A percentile compares a stretch with the other conserved stretches of the same genome.
phyloP scores from a whole-genome alignment of 306 rosid species.

The Citrullus colocynthis region DNA sequence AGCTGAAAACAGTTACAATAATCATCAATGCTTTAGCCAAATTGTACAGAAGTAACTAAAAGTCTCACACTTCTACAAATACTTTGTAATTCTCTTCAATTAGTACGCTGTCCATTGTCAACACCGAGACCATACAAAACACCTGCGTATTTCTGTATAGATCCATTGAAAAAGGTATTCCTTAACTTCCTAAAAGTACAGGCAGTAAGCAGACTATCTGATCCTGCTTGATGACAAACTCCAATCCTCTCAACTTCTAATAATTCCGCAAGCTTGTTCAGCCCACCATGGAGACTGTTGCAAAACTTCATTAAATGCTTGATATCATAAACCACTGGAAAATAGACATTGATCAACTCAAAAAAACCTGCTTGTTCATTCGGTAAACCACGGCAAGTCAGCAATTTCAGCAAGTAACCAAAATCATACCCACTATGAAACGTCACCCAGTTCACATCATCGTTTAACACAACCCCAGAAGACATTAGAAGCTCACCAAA shows the following conservation, averaged over 20 bases:
- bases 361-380: conserved; percentile 40
- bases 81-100: conserved; percentile 27
- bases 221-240: conserved; percentile 66
- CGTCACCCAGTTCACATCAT: conserved; percentile 40
- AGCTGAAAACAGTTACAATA: conserved; percentile 23
- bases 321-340: conserved; percentile 48
- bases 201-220: conserved; percentile 50
- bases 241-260: conserved; percentile 60
- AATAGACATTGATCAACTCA: conserved; percentile 40
- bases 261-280: conserved; percentile 57
- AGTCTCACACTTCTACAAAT: conserved; percentile 30
- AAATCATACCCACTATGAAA: conserved; percentile 64
- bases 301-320: conserved; percentile 71
- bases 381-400: conserved; percentile 41
- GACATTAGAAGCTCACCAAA: conserved; percentile 63
- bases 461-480: conserved; percentile 47
- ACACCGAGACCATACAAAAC: conserved; percentile 56
- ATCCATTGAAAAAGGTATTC: conserved; percentile 45
- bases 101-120: conserved; percentile 46
- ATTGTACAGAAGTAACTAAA: conserved; percentile 44
- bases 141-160: conserved; percentile 48
- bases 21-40: conserved; percentile 19
- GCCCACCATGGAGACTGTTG: conserved; percentile 63
- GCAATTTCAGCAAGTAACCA: conserved; percentile 50
- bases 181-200: conserved; percentile 47